phyloP scores from a whole-genome alignment of 140 eudicot genomes.

The Ambrosia hybrid region DNA sequence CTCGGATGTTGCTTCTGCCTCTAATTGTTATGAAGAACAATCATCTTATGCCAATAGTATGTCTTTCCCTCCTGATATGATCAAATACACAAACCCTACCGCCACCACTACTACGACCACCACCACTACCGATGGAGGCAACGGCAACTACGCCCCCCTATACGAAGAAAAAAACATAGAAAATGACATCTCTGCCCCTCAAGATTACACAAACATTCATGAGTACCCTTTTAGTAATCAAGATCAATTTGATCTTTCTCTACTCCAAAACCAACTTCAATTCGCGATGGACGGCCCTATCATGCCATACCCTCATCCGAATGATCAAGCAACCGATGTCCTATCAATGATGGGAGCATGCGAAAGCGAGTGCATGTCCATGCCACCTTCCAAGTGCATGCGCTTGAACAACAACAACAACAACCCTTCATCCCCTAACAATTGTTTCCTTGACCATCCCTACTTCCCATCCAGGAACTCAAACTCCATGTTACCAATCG shows the following conservation, averaged over 20 bases:
- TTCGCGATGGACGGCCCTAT: constrained; percentile 27
- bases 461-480: constrained; percentile 38
- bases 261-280: constrained; percentile 42
- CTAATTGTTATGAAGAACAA: constrained; percentile 74
- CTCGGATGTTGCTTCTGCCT: constrained; percentile 72
- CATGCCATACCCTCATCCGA: constrained; percentile 29
- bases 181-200: constrained; percentile 50
- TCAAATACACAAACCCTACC: constrained; percentile 21
- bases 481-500: constrained; percentile 46
- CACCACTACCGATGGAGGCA: constrained; percentile 12
- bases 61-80: constrained; percentile 43
- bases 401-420: constrained; percentile 37
- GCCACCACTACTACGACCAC: constrained; percentile 2
- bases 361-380: constrained; percentile 57
- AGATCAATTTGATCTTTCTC: constrained; percentile 51
- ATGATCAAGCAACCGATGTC: constrained; percentile 34
- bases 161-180: constrained; percentile 54
- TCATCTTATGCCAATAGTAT: constrained; percentile 49
- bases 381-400: constrained; percentile 62
- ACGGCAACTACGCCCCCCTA: constrained; percentile 36
- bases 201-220: constrained; percentile 40
- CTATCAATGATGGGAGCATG: constrained; percentile 46
- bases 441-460: constrained; percentile 49
- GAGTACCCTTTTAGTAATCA: constrained; percentile 44
- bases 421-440: constrained; percentile 49